phyloP scores from a whole-genome alignment of 495 filamentous ascomycete genomes.

The Patellaria atrata region DNA sequence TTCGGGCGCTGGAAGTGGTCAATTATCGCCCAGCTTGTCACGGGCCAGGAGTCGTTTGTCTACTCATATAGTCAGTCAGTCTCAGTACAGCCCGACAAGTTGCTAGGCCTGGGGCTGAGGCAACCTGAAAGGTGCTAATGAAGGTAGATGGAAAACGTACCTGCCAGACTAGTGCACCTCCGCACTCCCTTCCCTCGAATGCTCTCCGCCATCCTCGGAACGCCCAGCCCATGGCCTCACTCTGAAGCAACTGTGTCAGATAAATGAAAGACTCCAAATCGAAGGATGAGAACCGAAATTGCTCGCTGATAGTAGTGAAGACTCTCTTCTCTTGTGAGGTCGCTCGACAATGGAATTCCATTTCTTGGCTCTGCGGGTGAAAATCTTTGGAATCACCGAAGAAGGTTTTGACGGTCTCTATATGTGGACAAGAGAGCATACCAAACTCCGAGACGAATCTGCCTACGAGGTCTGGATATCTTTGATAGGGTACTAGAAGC shows the following conservation, averaged over 20 bases:
- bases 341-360: slow-evolving; percentile 18
- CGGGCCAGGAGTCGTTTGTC: slow-evolving; percentile 17
- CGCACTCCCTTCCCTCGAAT: slow-evolving; percentile 14
- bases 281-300: slow-evolving; percentile 16
- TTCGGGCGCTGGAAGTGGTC: slow-evolving; percentile 13
- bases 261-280: slow-evolving; percentile 11
- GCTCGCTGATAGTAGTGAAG: slow-evolving; percentile 10
- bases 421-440: slow-evolving; percentile 17
- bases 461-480: slow-evolving; percentile 9
- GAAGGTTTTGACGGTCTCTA: slow-evolving; percentile 10
- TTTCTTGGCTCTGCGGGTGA: slow-evolving; percentile 9
- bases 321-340: slow-evolving; percentile 13
- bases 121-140: too few relatives aligned
- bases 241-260: slow-evolving; percentile 16
- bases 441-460: slow-evolving; percentile 19
- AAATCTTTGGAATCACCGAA: slow-evolving; percentile 27
- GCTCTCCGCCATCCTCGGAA: slow-evolving; percentile 12
- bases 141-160: too few relatives aligned
- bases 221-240: slow-evolving; percentile 13
- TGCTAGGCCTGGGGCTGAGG: too few relatives aligned
- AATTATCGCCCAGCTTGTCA: slow-evolving; percentile 30
- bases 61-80: too few relatives aligned
- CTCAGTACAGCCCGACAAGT: too few relatives aligned
- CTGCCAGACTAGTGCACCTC: slow-evolving; percentile 16
- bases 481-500: slow-evolving; percentile 11